phyloP scores from a whole-genome alignment of 169 alveolate genomes.

The Plasmodium gaboni region DNA sequence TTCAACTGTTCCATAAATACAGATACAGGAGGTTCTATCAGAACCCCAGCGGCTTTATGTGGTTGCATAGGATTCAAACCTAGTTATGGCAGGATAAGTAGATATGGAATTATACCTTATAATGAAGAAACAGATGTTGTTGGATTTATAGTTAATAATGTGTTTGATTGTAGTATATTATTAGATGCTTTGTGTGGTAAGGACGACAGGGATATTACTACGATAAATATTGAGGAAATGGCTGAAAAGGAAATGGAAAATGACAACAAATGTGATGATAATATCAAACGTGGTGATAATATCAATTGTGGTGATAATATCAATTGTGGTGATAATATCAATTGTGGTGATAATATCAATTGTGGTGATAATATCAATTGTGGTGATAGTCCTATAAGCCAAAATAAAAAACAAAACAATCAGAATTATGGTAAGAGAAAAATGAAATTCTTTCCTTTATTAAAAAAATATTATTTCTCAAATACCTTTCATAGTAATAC shows the following conservation, averaged over 20 bases:
- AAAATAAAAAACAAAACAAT: neutral
- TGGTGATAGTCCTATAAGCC: no score
- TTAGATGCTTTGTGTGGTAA: constrained; percentile 48
- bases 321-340: no score
- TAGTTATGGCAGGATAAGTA: constrained; percentile 74
- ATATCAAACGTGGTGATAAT: no score
- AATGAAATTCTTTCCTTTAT: constrained; percentile 18
- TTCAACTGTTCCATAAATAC: constrained; percentile 80
- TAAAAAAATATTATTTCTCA: constrained; percentile 33
- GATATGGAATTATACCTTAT: constrained; percentile 68
- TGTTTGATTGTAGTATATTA: constrained; percentile 57
- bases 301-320: no score
- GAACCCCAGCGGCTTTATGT: constrained; percentile 81
- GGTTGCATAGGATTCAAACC: constrained; percentile 84
- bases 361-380: no score
- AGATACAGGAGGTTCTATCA: constrained; percentile 85
- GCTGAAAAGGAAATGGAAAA: neutral
- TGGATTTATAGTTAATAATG: constrained; percentile 54
- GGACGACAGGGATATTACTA: constrained; percentile 47
- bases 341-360: no score
- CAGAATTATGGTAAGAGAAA: neutral
- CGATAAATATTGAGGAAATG: neutral
- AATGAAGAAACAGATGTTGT: constrained; percentile 75
- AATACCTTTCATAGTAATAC: constrained; percentile 3
- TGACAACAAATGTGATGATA: neutral